phyloP scores from a whole-genome alignment of 2,329 filamentous ascomycete genomes.

The Ophiostoma piceae region DNA sequence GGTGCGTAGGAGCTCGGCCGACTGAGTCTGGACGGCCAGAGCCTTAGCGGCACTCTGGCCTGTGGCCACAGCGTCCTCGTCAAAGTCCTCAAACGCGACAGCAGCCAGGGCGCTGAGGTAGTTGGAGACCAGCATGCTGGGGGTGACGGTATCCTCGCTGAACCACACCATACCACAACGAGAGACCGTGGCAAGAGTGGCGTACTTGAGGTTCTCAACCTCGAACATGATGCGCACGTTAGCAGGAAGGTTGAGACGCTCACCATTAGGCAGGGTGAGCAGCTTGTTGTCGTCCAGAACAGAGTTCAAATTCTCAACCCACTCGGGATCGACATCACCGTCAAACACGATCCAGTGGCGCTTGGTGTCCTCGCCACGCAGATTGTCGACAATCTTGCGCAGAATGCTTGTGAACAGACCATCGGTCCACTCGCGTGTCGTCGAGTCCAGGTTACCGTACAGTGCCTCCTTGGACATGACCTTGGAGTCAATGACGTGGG shows the following conservation, averaged over 20 bases:
- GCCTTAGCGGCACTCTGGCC: constrained; percentile 73
- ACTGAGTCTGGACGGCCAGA: constrained; percentile 69
- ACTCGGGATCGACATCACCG: constrained; percentile 97
- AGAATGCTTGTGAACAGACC: constrained; percentile 96
- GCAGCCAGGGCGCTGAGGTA: constrained; percentile 80
- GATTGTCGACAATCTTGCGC: constrained; percentile 96
- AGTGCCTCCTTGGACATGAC: constrained; percentile 99
- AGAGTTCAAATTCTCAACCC: constrained; percentile 99
- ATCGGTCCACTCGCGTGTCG: constrained; percentile 97
- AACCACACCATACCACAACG: constrained; percentile 99
- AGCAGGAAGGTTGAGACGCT: constrained; percentile 86
- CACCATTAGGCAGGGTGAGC: constrained; percentile 92
- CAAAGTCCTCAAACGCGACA: constrained; percentile 86
- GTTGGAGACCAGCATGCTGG: constrained; percentile 86
- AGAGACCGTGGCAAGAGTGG: constrained; percentile 96
- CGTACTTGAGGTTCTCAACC: constrained; percentile 95
- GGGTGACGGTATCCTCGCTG: constrained; percentile 92
- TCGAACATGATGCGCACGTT: constrained; percentile 99
- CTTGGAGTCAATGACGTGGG: constrained; percentile 97
- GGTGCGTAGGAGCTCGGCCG: constrained; percentile 71
- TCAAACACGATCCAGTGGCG: constrained; percentile 99
- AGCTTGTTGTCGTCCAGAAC: constrained; percentile 99
- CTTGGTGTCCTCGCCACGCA: constrained; percentile 93
- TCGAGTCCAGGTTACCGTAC: constrained; percentile 92
- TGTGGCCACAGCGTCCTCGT: constrained; percentile 74